Base-by-base conservation (phyloP, 441 rosid genomes). In the Jatropha multifida region DNA sequence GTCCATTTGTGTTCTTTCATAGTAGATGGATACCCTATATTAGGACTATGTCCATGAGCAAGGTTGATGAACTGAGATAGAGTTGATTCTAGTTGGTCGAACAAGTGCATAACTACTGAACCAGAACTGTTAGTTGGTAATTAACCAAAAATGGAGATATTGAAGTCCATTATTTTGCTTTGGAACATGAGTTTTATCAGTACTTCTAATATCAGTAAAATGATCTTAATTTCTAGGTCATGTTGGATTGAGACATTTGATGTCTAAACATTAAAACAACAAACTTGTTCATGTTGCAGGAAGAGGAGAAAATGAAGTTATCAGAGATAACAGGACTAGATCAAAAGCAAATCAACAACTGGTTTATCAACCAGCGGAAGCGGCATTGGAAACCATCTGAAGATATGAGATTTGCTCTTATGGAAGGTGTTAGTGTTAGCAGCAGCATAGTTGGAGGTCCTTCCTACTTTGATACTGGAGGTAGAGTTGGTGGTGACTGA, bases 341-440 rank as follows among this genome's bases (percentile, higher is more conserved):
- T 82, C 91, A 78, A 71, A 89, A 86, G 82, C 91, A 89, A 77
- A 89, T 89, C 42, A 89, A 76, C 82, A 89, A 89, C 63, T 89
- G 93, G 93, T 89, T 89, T 51, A 87, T 89, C 61, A 88, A 89
- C 84, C 91, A 89, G 81, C 79, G 93, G 72, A 89, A 89, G 84
- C 73, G 94, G 67, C 91, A 90, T 69, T 90, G 92, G 94, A 90
- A 85, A 59, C 90, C 89, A 5, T 78, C 88, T 0, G 88, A 85
- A 63, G 90, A 88, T 46, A 80, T 86, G 87, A 81, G 83, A 58
- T 84, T 74, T 41, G 86, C 90, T 32, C 79, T 86, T 38, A 60
- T 77, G 80, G 86, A 84, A n/a, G 85, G 83, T 15, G 84, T 78
- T 20, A 20, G 27, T 58, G 61, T 15, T 18, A 18, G 58, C 41